A percentile compares a stretch with the other conserved stretches of the same genome.
phyloP scores from a whole-genome alignment of 345 rosid species.

The Eutrema heterophyllum region DNA sequence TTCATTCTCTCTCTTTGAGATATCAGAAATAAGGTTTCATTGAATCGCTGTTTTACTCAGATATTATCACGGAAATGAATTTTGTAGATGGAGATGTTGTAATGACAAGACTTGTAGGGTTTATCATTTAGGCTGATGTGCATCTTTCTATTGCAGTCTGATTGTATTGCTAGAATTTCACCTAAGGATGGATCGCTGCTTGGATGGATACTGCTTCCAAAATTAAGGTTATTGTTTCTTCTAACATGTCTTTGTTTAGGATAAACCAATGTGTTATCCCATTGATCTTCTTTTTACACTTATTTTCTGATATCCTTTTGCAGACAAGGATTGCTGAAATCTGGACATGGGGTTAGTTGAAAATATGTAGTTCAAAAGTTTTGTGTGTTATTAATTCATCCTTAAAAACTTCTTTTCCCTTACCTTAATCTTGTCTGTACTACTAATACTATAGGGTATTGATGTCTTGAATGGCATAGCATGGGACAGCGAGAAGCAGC shows the following conservation, averaged over 20 bases:
- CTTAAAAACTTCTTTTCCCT: background rate
- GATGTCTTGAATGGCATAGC: slow-evolving; percentile 98
- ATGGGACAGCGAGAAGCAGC: slow-evolving; percentile 65
- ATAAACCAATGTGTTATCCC: background rate
- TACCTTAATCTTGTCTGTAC: slow-evolving; percentile 1
- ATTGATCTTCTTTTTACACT: background rate
- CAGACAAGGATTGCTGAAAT: slow-evolving; percentile 57
- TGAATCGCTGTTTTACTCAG: background rate
- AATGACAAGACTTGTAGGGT: background rate
- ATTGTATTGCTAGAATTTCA: slow-evolving; percentile 92
- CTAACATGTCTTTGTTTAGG: background rate
- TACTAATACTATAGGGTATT: slow-evolving; percentile 36
- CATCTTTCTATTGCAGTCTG: slow-evolving; percentile 46
- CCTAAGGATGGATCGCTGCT: slow-evolving; percentile 51
- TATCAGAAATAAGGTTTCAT: background rate
- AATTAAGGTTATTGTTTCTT: slow-evolving; percentile 51
- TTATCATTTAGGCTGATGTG: background rate
- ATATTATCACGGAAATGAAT: background rate
- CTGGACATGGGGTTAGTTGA: slow-evolving; percentile 54
- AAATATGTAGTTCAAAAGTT: background rate
- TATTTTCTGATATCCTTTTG: background rate
- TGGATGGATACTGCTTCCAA: slow-evolving; percentile 83
- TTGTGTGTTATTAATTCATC: background rate
- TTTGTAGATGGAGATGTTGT: background rate
- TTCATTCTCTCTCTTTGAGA: background rate